These are phyloP conservation scores for Boeremia exigua DNA, from an alignment of 2,329 filamentous ascomycete genomes.

Conservation along the genomic window DNA sequence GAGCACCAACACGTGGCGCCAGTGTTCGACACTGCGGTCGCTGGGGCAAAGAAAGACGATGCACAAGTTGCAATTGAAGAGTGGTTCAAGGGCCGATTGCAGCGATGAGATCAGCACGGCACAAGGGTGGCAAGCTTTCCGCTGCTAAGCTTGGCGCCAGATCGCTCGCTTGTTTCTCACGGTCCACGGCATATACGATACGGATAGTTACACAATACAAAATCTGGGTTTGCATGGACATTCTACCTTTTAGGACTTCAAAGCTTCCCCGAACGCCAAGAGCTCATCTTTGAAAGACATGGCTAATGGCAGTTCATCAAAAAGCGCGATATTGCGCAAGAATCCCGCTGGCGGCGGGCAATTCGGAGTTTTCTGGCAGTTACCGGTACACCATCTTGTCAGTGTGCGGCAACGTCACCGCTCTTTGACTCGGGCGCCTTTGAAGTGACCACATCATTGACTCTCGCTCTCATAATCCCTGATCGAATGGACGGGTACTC, in stretches of 20 bases:
- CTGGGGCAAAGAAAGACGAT: constrained; percentile 8
- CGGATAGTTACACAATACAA: neutral
- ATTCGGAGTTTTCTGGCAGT: constrained; percentile 2
- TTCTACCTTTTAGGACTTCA: neutral
- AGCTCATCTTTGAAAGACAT: neutral
- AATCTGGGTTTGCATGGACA: too few relatives aligned
- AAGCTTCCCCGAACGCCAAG: too few relatives aligned
- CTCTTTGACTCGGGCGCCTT: neutral
- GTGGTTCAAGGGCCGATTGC: constrained; percentile 19
- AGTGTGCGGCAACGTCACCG: constrained; percentile 7
- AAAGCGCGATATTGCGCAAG: constrained; percentile 1
- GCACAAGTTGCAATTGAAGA: constrained; percentile 21
- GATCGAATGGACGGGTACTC: neutral
- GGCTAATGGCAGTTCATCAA: neutral
- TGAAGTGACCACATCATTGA: neutral
- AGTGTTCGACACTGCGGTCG: constrained; percentile 25
- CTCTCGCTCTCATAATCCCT: neutral
- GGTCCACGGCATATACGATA: neutral
- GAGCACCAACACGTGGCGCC: constrained; percentile 28
- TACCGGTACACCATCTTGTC: neutral
- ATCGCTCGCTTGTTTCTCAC: constrained; percentile 2
- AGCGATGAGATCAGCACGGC: constrained; percentile 9
- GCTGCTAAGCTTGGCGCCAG: constrained; percentile 2
- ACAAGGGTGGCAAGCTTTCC: constrained; percentile 12
- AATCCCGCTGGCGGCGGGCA: constrained; percentile 1